Percentiles rank a stretch among this genome's conserved stretches.
phyloP scores from a whole-genome alignment of 805 yeast species.

The Blastobotrys terrestris region DNA sequence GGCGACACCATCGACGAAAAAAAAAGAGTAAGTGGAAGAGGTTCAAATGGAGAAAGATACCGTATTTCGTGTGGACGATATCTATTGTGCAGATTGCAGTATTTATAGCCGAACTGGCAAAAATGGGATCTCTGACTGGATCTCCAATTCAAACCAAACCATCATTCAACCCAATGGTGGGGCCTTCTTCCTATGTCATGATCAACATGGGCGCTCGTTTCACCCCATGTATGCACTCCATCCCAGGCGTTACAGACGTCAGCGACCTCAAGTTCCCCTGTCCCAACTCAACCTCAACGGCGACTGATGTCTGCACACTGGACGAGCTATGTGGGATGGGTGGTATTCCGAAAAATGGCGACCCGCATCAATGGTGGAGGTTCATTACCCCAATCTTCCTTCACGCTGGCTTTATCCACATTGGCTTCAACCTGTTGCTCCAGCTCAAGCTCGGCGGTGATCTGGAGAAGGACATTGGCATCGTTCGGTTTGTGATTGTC shows the following conservation, averaged over 20 bases:
- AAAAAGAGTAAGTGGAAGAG: neutral
- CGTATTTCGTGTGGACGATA: slow-evolving; percentile 28
- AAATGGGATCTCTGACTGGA: slow-evolving; percentile 55
- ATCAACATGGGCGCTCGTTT: slow-evolving; percentile 68
- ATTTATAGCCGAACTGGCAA: slow-evolving; percentile 54
- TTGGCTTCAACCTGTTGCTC: slow-evolving; percentile 52
- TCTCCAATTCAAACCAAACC: slow-evolving; percentile 63
- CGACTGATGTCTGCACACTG: slow-evolving; percentile 52
- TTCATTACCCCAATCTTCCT: slow-evolving; percentile 62
- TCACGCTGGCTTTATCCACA: slow-evolving; percentile 70
- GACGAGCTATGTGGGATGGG: slow-evolving; percentile 56
- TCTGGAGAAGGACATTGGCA: slow-evolving; percentile 53
- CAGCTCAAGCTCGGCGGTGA: slow-evolving; percentile 58
- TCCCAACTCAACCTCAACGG: slow-evolving; percentile 53
- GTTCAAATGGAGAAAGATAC: slow-evolving; percentile 21
- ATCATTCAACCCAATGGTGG: slow-evolving; percentile 71
- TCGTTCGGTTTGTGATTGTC: slow-evolving; percentile 45
- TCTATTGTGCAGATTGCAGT: slow-evolving; percentile 40
- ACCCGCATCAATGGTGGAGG: slow-evolving; percentile 65
- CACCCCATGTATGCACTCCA: slow-evolving; percentile 60
- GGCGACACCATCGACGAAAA: neutral
- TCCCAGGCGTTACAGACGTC: slow-evolving; percentile 45
- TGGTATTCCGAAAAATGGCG: slow-evolving; percentile 35
- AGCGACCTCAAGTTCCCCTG: slow-evolving; percentile 51
- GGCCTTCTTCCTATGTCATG: slow-evolving; percentile 62